Evolutionary conservation across 2,329 filamentous ascomycete genomes (phyloP).

Genomic region (Phaeophleospora eucalypticola): DNA sequence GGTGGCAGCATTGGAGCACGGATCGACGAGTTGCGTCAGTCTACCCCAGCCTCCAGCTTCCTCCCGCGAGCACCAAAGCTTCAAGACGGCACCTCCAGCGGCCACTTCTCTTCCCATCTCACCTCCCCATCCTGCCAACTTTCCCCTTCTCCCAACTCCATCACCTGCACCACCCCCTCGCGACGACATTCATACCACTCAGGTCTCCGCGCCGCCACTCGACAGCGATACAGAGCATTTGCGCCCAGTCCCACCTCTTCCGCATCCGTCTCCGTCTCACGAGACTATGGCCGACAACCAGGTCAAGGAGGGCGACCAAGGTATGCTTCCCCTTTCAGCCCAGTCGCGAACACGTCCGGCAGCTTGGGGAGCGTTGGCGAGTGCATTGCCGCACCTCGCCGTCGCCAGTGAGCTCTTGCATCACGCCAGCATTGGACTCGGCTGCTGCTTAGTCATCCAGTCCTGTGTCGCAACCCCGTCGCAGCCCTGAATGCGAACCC

Average conservation of each 20-base stretch:
- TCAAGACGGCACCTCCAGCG: not conserved
- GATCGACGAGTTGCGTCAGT: too few relatives aligned
- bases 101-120: slow-evolving; percentile 3
- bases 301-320: slow-evolving; percentile 45
- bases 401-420: slow-evolving; percentile 11
- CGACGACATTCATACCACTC: slow-evolving; percentile 18
- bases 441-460: slow-evolving; percentile 21
- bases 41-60: too few relatives aligned
- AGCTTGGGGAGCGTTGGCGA: slow-evolving; percentile 15
- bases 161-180: slow-evolving; percentile 13
- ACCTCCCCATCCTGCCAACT: slow-evolving; percentile 4
- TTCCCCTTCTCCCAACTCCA: slow-evolving; percentile 5
- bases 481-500: too few relatives aligned
- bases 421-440: slow-evolving; percentile 9
- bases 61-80: too few relatives aligned
- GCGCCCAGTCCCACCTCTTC: slow-evolving; percentile 18
- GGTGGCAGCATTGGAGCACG: too few relatives aligned
- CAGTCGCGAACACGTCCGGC: slow-evolving; percentile 15
- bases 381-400: slow-evolving; percentile 4
- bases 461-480: too few relatives aligned
- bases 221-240: slow-evolving; percentile 12
- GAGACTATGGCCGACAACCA: slow-evolving; percentile 43
- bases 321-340: slow-evolving; percentile 19
- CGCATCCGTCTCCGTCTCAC: slow-evolving; percentile 6
- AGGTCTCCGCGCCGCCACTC: slow-evolving; percentile 11